phyloP scores from a whole-genome alignment of 345 rosid species.

The Cardiospermum halicacabum region DNA sequence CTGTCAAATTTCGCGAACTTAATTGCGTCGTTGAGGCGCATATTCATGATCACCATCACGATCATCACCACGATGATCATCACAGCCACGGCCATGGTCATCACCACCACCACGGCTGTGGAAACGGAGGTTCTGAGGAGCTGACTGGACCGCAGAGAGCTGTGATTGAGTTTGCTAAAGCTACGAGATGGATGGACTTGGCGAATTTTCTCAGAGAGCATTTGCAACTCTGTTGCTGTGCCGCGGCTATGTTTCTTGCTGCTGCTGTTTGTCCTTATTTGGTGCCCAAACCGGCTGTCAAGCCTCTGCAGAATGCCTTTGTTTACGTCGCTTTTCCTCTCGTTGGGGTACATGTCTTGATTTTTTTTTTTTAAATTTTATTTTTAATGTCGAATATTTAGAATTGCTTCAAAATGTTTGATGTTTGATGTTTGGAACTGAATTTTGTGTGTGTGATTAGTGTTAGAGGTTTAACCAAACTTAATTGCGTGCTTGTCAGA shows the following conservation, averaged over 20 bases:
- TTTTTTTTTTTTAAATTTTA: background rate
- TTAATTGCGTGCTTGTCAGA: constrained; percentile 39
- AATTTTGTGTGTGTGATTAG: background rate
- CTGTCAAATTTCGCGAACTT: background rate
- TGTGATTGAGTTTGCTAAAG: constrained; percentile 55
- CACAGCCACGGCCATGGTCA: constrained; percentile 23
- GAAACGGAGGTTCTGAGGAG: constrained; percentile 27
- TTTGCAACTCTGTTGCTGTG: constrained; percentile 73
- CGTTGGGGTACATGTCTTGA: constrained; percentile 57
- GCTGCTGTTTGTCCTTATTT: constrained; percentile 75
- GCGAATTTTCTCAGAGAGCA: constrained; percentile 84
- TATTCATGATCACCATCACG: constrained; percentile 28
- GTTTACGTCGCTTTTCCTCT: constrained; percentile 75
- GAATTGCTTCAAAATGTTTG: no score
- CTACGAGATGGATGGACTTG: constrained; percentile 64
- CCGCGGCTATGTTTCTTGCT: constrained; percentile 64
- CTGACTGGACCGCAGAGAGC: constrained; percentile 47
- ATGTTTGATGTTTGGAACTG: no score
- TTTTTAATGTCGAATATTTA: background rate
- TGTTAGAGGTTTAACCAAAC: background rate
- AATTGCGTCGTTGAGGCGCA: constrained; percentile 7
- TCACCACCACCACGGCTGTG: constrained; percentile 41
- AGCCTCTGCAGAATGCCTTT: constrained; percentile 61
- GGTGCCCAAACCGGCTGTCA: constrained; percentile 53
- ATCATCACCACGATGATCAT: constrained; percentile 22